Percentiles rank a stretch among this genome's conserved stretches.
phyloP scores from a whole-genome alignment of 2,329 filamentous ascomycete species.

The Diaporthe citriasiana region DNA sequence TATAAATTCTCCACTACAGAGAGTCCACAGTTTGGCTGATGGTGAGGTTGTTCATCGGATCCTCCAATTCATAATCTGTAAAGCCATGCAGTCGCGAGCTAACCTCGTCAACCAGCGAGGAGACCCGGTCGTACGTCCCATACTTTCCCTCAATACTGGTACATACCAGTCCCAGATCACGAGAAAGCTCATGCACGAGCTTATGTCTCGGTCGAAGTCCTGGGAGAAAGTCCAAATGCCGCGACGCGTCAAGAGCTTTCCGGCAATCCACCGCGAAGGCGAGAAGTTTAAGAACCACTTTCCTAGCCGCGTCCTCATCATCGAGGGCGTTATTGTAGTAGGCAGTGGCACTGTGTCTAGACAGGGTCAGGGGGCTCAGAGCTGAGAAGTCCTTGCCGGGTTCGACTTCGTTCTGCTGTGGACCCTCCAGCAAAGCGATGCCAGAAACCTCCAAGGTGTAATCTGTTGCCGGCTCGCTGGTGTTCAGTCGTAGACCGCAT shows the following conservation, averaged over 20 bases:
- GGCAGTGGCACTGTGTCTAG: background rate
- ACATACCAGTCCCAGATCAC: background rate
- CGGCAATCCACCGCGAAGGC: background rate
- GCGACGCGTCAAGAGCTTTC: background rate
- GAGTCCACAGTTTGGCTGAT: background rate
- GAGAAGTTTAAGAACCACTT: background rate
- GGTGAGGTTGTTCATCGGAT: background rate
- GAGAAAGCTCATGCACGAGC: background rate
- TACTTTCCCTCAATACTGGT: background rate
- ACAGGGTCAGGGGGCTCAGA: background rate
- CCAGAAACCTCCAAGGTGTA: background rate
- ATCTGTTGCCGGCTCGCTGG: background rate
- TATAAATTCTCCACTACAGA: no score
- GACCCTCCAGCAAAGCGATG: background rate
- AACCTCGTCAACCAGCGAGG: background rate
- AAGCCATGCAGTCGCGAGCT: background rate
- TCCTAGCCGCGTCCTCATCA: background rate
- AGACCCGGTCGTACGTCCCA: background rate
- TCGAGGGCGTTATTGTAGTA: background rate
- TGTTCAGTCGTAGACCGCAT: background rate
- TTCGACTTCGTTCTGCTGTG: background rate
- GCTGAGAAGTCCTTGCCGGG: background rate
- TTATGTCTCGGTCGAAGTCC: background rate
- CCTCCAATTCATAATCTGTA: background rate
- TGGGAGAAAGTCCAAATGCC: background rate